Evolutionary conservation across 108 stramenopile genomes (phyloP).

Genomic region (Fragilariopsis cylindrus): DNA sequence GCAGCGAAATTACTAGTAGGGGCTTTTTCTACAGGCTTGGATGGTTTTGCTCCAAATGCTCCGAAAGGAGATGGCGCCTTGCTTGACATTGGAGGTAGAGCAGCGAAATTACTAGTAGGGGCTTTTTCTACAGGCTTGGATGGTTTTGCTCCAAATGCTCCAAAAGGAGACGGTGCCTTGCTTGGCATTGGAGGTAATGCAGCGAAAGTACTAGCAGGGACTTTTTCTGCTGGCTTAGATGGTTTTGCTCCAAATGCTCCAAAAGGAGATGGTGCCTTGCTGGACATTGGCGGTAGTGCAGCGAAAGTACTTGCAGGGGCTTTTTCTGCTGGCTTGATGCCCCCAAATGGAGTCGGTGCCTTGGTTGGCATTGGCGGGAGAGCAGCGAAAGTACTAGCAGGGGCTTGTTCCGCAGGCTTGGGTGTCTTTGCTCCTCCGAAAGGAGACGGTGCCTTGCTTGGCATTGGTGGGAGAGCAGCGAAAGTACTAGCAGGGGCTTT

Average conservation of each 20-base stretch:
- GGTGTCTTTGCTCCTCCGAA: constrained; percentile 27
- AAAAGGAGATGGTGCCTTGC: constrained; percentile 43
- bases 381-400: constrained; percentile 13
- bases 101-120: constrained; percentile 5
- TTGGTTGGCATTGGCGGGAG: constrained; percentile 63
- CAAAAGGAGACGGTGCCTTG: constrained; percentile 42
- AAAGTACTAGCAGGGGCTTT: constrained; percentile 4
- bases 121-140: background rate
- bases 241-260: background rate
- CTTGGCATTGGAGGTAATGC: constrained; percentile 59
- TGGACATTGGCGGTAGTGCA: constrained; percentile 46
- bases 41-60: constrained; percentile 9
- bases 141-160: constrained; percentile 9
- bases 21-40: constrained; percentile 2
- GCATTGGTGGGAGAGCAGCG: constrained; percentile 61
- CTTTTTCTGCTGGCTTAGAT: background rate
- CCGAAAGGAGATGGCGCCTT: constrained; percentile 64
- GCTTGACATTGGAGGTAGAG: constrained; percentile 62
- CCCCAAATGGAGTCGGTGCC: constrained; percentile 48
- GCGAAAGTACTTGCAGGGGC: constrained; percentile 13
- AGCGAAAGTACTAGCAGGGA: constrained; percentile 9
- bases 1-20: constrained; percentile 11
- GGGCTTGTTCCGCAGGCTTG: constrained; percentile 7
- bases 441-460: constrained; percentile 51
- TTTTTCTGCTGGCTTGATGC: constrained; percentile 14